Percentiles rank a stretch among this genome's conserved stretches.
Evolutionary conservation across 345 rosid species (phyloP).

Genomic region (Hevea brasiliensis): DNA sequence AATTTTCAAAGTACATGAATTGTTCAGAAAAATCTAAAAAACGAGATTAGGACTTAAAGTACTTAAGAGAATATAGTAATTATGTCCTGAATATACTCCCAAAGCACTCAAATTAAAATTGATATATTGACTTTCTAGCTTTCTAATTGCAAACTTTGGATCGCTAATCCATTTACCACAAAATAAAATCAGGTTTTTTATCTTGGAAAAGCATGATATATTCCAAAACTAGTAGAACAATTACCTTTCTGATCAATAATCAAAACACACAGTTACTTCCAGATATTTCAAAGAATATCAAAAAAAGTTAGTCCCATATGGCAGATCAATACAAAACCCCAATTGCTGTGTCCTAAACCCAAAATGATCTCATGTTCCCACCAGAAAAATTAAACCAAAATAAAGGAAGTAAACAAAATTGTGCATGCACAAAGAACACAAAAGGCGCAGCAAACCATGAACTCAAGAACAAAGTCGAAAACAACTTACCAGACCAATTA

Average conservation of each 20-base stretch:
- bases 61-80: no score
- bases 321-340: slow-evolving; percentile 26
- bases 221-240: background rate
- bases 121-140: no score
- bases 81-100: slow-evolving; percentile 3
- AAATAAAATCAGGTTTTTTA: background rate
- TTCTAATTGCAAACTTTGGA: background rate
- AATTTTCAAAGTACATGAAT: background rate
- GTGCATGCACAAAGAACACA: background rate
- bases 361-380: background rate
- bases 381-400: slow-evolving; percentile 1
- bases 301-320: slow-evolving; percentile 9
- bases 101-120: slow-evolving; percentile 16
- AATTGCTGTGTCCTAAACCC: background rate
- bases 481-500: slow-evolving; percentile 47
- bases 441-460: background rate
- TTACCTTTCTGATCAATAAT: no score
- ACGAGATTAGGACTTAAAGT: background rate
- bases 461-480: slow-evolving; percentile 4
- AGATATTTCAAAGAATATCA: background rate
- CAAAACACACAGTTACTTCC: no score
- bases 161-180: background rate
- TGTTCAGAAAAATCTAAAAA: background rate
- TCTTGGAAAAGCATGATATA: background rate
- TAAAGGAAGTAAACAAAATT: background rate